Conservation (phyloP, 257 asterid genomes). For the Capsicum rhomboideum region DNA sequence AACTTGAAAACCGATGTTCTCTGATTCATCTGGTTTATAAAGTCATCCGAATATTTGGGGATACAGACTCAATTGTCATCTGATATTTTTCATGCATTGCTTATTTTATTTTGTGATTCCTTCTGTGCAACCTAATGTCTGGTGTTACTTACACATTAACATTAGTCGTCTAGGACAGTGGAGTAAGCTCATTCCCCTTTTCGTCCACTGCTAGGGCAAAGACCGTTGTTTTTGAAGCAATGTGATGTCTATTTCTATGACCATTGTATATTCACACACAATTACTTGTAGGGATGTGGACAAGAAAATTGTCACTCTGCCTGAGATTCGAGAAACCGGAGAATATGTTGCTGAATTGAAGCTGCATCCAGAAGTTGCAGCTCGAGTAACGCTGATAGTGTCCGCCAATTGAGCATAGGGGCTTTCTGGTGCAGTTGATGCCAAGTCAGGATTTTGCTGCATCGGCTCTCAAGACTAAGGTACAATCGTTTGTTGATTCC, state of each 20-base stretch:
- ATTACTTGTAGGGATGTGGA: constrained; percentile 69
- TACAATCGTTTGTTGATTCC: not conserved
- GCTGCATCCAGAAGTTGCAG: constrained; percentile 88
- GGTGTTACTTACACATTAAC: not conserved
- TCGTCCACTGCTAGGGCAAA: not conserved
- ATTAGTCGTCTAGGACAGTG: not conserved
- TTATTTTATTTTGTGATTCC: not conserved
- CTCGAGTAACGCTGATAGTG: constrained; percentile 65
- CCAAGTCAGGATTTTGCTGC: constrained; percentile 2
- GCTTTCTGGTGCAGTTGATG: not conserved
- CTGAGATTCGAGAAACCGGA: constrained; percentile 97
- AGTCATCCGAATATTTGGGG: not conserved
- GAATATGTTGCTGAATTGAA: constrained; percentile 81
- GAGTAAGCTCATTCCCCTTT: not conserved
- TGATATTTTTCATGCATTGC: not conserved
- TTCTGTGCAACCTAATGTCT: not conserved
- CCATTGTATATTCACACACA: not conserved
- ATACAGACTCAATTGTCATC: not conserved
- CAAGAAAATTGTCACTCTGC: constrained; percentile 73
- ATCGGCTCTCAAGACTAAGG: not conserved
- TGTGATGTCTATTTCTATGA: not conserved
- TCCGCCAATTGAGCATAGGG: constrained; percentile 43
- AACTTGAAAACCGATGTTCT: not conserved
- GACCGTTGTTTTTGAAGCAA: not conserved
- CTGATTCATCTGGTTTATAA: not conserved